Conservation (phyloP, 306 rosid species). For the Medicago truncatula region MtrunA17r5.0-ANR NC_053043.1:1827001-1827500, state of each 20-base stretch:
- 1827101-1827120: conserved; percentile 62
- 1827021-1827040: conserved; percentile 92
- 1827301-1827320: background rate
- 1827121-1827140: conserved; percentile 14
- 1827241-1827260: background rate
- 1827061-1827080: conserved; percentile 97
- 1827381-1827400: conserved; percentile 19
- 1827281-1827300: background rate
- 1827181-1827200: conserved; percentile 14
- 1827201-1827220: conserved; percentile 23
- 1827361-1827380: conserved; percentile 30
- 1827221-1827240: conserved; percentile 5
- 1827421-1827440: conserved; percentile 13
- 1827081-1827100: conserved; percentile 98
- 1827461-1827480: background rate
- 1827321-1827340: conserved; percentile 6
- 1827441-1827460: conserved; percentile 2
- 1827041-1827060: conserved; percentile 95
- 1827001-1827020: conserved; percentile 94
- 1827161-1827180: background rate
- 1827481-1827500: conserved; percentile 19
- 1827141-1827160: conserved; percentile 27
- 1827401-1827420: background rate
- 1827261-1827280: background rate
- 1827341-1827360: background rate